Conservation (phyloP, 495 filamentous ascomycete species). For the Aspergillus olivimuriae region DNA sequence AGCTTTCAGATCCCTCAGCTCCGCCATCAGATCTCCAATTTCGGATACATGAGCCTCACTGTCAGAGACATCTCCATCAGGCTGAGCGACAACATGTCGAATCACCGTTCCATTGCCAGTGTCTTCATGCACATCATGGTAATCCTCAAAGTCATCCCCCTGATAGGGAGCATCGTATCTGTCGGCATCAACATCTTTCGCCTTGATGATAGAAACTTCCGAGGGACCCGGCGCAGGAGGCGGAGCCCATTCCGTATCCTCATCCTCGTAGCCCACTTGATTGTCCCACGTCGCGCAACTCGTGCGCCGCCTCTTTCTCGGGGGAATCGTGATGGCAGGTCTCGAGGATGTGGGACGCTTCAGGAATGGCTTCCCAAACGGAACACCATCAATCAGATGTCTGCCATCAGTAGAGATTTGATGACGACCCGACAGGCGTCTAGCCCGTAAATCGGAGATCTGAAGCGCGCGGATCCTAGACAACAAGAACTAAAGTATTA, state of each 20-base stretch:
- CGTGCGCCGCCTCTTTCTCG: conserved; percentile 63
- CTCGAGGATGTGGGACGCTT: conserved; percentile 47
- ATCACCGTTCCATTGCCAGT: conserved; percentile 38
- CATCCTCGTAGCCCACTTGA: conserved; percentile 23
- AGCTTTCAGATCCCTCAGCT: conserved; percentile 37
- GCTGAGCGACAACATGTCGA: conserved; percentile 26
- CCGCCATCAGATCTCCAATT: conserved; percentile 32
- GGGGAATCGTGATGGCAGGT: conserved; percentile 67
- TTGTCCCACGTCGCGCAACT: conserved; percentile 29
- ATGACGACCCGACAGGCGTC: conserved; percentile 70
- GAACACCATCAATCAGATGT: conserved; percentile 82
- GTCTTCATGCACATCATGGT: conserved; percentile 25
- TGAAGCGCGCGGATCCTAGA: conserved; percentile 74
- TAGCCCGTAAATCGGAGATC: conserved; percentile 63
- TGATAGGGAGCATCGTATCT: conserved; percentile 9
- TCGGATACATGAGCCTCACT: conserved; percentile 35
- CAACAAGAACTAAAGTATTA: background rate
- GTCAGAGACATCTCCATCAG: conserved; percentile 21
- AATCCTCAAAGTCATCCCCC: conserved; percentile 21
- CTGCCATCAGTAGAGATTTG: conserved; percentile 78
- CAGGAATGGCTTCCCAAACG: conserved; percentile 73
- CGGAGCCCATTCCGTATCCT: conserved; percentile 36
- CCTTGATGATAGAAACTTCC: conserved; percentile 12
- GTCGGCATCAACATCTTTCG: background rate
- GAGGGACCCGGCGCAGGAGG: conserved; percentile 14